phyloP scores from a whole-genome alignment of 257 asterid species.

The Forsythia suspensa region DNA sequence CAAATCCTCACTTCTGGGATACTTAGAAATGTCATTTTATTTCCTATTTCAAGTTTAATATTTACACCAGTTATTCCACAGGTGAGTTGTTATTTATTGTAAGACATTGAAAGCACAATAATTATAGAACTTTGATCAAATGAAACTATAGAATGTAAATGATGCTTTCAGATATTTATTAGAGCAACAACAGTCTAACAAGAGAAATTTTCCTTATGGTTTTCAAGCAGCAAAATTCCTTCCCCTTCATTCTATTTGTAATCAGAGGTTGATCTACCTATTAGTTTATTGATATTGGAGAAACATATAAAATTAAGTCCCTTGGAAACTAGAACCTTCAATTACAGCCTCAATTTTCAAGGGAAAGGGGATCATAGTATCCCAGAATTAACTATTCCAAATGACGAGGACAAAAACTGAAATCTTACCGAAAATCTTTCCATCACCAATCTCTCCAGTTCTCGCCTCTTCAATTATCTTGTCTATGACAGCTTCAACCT shows the following conservation, averaged over 20 bases:
- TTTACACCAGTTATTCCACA: background rate
- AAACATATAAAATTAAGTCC: background rate
- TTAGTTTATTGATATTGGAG: background rate
- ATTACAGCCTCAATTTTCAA: slow-evolving; percentile 3
- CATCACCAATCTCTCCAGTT: slow-evolving; percentile 97
- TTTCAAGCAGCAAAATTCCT: background rate
- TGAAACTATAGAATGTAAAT: background rate
- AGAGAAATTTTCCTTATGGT: background rate
- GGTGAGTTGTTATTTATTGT: background rate
- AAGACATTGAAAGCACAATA: background rate
- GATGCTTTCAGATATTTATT: background rate
- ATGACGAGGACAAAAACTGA: background rate
- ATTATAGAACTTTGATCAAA: background rate
- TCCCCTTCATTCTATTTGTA: background rate
- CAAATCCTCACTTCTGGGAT: background rate
- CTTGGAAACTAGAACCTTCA: slow-evolving; percentile 5
- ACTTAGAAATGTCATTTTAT: background rate
- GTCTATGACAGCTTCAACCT: slow-evolving; percentile 89
- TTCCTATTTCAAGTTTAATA: background rate
- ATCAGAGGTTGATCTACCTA: background rate
- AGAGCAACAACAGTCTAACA: background rate
- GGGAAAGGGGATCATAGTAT: background rate
- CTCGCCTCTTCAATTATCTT: slow-evolving; percentile 85
- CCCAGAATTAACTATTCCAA: slow-evolving; percentile 5
- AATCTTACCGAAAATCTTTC: slow-evolving; percentile 84